phyloP scores from a whole-genome alignment of 2,329 filamentous ascomycete genomes.

The Pseudogymnoascus sp. region DNA sequence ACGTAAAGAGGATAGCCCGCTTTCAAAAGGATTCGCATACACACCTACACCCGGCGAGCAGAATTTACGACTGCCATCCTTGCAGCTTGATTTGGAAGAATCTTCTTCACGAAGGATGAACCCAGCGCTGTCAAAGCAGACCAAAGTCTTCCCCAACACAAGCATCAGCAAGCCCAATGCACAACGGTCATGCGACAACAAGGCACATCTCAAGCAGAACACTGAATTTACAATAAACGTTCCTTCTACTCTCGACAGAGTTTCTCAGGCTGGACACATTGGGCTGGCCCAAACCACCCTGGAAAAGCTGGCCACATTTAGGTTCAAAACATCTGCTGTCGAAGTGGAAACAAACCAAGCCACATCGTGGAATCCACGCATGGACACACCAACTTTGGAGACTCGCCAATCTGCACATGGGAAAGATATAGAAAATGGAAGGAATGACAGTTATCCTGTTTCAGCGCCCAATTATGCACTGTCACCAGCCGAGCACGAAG shows the following conservation, averaged over 20 bases:
- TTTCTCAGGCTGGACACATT: conserved; percentile 18
- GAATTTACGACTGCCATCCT: background rate
- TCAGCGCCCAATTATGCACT: background rate
- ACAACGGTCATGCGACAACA: background rate
- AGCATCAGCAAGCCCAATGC: conserved; percentile 22
- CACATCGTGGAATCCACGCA: background rate
- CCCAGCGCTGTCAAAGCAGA: conserved; percentile 13
- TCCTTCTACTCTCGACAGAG: conserved; percentile 18
- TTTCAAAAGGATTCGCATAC: background rate
- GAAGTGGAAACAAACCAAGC: background rate
- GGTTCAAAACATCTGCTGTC: background rate
- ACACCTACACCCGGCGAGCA: background rate
- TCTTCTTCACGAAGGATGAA: conserved; percentile 9
- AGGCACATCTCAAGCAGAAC: background rate
- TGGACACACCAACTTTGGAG: background rate
- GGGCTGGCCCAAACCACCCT: conserved; percentile 22
- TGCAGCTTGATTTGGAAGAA: conserved; percentile 15
- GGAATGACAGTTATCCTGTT: background rate
- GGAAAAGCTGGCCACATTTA: conserved; percentile 22
- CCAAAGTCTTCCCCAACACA: conserved; percentile 20
- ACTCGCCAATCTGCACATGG: background rate
- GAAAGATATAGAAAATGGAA: background rate
- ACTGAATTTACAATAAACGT: background rate
- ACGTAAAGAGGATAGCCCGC: background rate
- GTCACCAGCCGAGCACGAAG: background rate